These are phyloP conservation scores for Aethionema arabicum DNA, from an alignment of 345 rosid genomes.

Conservation along the genomic window DNA sequence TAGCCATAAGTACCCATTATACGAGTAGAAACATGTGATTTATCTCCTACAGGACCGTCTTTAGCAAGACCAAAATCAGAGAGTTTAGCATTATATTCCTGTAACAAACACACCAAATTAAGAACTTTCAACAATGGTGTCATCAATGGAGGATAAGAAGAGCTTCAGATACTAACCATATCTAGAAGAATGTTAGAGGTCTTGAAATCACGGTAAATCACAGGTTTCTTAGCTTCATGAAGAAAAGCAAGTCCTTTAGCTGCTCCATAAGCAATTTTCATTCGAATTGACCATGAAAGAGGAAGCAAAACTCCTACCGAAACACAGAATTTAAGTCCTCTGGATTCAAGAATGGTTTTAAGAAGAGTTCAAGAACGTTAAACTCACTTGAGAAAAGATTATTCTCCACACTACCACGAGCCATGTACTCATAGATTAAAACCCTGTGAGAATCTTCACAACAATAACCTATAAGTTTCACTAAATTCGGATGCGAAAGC, in stretches of 20 bases:
- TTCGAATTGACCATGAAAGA: slow-evolving; percentile 79
- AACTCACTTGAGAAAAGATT: slow-evolving; percentile 83
- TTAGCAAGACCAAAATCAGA: slow-evolving; percentile 97
- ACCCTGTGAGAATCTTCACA: slow-evolving; percentile 88
- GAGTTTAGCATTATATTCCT: slow-evolving; percentile 93
- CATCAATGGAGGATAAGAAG: slow-evolving; percentile 5
- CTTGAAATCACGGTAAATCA: slow-evolving; percentile 94
- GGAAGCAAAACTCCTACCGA: slow-evolving; percentile 85
- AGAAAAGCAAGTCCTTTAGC: slow-evolving; percentile 98
- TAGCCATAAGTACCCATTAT: slow-evolving; percentile 99
- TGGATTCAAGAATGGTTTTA: background rate
- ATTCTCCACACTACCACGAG: slow-evolving; percentile 90
- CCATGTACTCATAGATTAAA: slow-evolving; percentile 85
- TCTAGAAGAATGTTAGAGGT: slow-evolving; percentile 92
- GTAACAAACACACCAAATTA: slow-evolving; percentile 28
- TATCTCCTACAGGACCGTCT: slow-evolving; percentile 97
- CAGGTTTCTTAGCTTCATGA: slow-evolving; percentile 93
- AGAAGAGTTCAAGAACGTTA: slow-evolving; percentile 1
- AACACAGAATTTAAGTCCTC: slow-evolving; percentile 5
- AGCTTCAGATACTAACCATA: slow-evolving; percentile 50
- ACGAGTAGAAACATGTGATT: slow-evolving; percentile 97
- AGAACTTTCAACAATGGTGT: slow-evolving; percentile 20
- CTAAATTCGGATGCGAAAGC: slow-evolving; percentile 94
- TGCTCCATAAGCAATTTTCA: slow-evolving; percentile 94
- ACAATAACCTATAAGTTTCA: slow-evolving; percentile 90